Conservation (phyloP, 148 eudicot genomes). For the Nyssa sinensis region DNA sequence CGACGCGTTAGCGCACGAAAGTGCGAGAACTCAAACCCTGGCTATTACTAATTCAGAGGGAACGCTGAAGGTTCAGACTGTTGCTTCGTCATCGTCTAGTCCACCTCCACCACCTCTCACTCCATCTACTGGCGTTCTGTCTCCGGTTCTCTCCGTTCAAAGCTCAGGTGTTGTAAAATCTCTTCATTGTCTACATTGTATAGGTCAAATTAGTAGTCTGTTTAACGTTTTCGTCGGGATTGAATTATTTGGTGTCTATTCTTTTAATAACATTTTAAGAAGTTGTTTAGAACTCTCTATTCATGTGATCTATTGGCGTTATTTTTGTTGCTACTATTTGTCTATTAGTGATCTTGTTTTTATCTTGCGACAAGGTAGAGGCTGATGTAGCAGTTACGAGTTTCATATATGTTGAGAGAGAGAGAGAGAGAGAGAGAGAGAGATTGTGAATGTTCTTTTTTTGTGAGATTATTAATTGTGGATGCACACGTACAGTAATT, state of each 20-base stretch:
- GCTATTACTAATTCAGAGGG: slow-evolving; percentile 9
- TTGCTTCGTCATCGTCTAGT: slow-evolving; percentile 25
- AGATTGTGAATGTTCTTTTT: too few relatives aligned
- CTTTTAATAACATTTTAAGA: too few relatives aligned
- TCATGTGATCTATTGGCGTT: background rate
- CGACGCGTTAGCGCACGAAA: slow-evolving; percentile 69
- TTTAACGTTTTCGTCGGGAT: background rate
- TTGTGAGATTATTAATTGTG: too few relatives aligned
- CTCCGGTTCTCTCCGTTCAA: slow-evolving; percentile 66
- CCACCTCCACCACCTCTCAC: slow-evolving; percentile 50
- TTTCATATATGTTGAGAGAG: background rate
- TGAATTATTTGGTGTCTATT: background rate
- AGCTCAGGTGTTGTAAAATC: slow-evolving; percentile 49
- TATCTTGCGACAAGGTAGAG: background rate
- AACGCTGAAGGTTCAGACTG: slow-evolving; percentile 22
- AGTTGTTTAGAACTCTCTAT: background rate
- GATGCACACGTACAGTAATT: too few relatives aligned
- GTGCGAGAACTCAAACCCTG: slow-evolving; percentile 31
- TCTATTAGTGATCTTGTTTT: slow-evolving; percentile 17
- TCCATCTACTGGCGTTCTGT: slow-evolving; percentile 52
- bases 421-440: background rate
- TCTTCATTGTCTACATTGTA: slow-evolving; percentile 6
- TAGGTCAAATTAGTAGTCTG: slow-evolving; percentile 13
- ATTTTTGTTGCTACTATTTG: slow-evolving; percentile 14
- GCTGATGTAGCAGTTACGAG: background rate